Base-by-base conservation (phyloP, 441 rosid genomes). In the Aleurites moluccanus region DNA sequence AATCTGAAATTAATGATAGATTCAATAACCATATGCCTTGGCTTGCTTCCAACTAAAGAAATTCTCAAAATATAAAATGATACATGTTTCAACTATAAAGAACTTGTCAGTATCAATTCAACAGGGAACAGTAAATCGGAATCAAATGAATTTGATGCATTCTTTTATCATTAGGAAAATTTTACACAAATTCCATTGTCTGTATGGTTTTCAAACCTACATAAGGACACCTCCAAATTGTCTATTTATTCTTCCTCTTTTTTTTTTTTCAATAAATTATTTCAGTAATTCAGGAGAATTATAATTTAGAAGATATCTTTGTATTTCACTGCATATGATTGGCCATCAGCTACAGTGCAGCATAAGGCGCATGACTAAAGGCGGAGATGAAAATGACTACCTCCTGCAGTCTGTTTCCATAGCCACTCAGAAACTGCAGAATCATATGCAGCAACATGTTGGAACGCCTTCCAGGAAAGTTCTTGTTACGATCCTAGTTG, bases 401-500 rank as follows among this genome's bases (percentile, higher is more conserved):
- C 92, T 83, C 85, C 91, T 13, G 64, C 84, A 42, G 91, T 85
- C 75, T 93, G 97, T 79, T 85, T 89, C 95, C 95, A 95, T 3
- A 93, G 87, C 98, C 99, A 93, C 82, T 95, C 98, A 78, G 97
- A 95, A 82, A 90, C 90, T 49, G 97, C 93, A 7, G 97, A 89
- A 87, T 93, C 99, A 83, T 91, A 88, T 20, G 97, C 86, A 80
- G 98, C 97, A 83, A 83, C 89, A 73, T 89, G 97, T 69, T 86
- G 87, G 80, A 93, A 89, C 21, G 97, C 98, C 81, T 95, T 90
- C 92, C 97, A 91, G 3, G 97, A 90, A 86, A 93, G 99, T 79
- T n/a, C n/a, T n/a, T n/a, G n/a, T n/a, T n/a, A n/a, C n/a, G n/a
- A n/a, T n/a, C n/a, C n/a, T n/a, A n/a, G n/a, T n/a, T n/a, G n/a